These are phyloP conservation scores for Epichloe sylvatica DNA, from an alignment of 2,329 filamentous ascomycete species.

Conservation along the genomic window DNA sequence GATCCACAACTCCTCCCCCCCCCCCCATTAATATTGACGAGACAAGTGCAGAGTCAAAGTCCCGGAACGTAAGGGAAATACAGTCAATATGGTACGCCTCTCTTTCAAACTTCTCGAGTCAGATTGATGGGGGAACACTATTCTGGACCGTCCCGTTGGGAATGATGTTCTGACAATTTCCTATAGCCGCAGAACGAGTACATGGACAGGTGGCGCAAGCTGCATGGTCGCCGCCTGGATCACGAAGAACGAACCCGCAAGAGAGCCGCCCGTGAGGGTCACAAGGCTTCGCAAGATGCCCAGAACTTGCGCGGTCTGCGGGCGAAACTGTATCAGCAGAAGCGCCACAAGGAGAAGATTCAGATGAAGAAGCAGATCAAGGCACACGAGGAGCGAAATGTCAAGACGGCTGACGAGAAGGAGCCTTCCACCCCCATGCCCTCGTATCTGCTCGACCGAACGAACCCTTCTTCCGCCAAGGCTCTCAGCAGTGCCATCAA, in stretches of 20 bases:
- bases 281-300: slow-evolving; percentile 77
- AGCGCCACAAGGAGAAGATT: slow-evolving; percentile 93
- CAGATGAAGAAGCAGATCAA: slow-evolving; percentile 93
- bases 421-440: slow-evolving; percentile 72
- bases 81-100: slow-evolving; percentile 4
- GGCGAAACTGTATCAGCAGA: slow-evolving; percentile 87
- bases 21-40: background rate
- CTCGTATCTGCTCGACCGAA: slow-evolving; percentile 85
- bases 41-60: background rate
- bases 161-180: background rate
- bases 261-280: slow-evolving; percentile 71
- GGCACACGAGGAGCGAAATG: slow-evolving; percentile 87
- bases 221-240: slow-evolving; percentile 46
- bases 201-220: slow-evolving; percentile 58
- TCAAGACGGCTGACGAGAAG: slow-evolving; percentile 75
- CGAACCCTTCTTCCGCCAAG: slow-evolving; percentile 44
- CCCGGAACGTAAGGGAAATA: background rate
- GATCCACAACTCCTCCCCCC: background rate
- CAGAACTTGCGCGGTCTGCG: slow-evolving; percentile 85
- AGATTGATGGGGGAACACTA: no score
- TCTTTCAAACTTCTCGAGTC: background rate
- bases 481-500: slow-evolving; percentile 78
- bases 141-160: background rate
- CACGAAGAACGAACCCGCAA: slow-evolving; percentile 85
- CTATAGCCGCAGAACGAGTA: slow-evolving; percentile 63